Base-by-base conservation (phyloP, 2,329 filamentous ascomycete species). In the Calycina herbarum region DNA sequence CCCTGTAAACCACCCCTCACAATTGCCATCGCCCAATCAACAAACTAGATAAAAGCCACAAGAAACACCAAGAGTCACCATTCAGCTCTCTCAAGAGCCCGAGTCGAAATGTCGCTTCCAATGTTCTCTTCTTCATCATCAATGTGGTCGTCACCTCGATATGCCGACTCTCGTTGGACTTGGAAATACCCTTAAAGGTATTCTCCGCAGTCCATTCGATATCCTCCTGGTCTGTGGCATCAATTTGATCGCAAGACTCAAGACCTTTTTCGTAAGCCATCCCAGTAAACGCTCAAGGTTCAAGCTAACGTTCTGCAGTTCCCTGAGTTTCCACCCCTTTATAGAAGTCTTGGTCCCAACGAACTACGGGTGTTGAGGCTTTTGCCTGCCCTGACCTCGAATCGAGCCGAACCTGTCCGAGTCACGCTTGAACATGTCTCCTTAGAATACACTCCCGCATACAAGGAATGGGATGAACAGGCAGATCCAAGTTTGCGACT, bases 281-380 rank as follows among this genome's bases (percentile, higher is more conserved):
- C 6, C 45, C 5, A 11, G 7, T 7, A 24, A 29, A 7, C 17
- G 8, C 17, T 20, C 42, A 51, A 24, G 20, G 10, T 10, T 24
- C 45, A 24, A 24, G 20, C 45, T 51, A 11, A 51, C 45, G 5
- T 2, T 24, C 45, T 7, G 20, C 7, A 51, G 45, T 51, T 24
- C 7, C 45, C 7, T 5, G 20, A 40, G 56, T 33, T 11, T 20
- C 20, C 20, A 24, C 17, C 20, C 11, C 33, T 38, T 27, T 59
- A 59, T 31, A 35, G 20, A 59, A 15, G 17, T 38, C 57, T 59
- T 15, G 31, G 35, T 6, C 10, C 29, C 17, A 59, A 59, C 20
- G 57, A 59, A n/a, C 20, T 59, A 3, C 57, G 57, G 35, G 17
- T 59, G 17, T 38, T 59, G n/a, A 24, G 20, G n/a, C 13, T 59